Percentiles rank a stretch among this genome's conserved stretches.
Conservation (phyloP, 352 stramenopile genomes). For the Phytophthora fragariae region DNA sequence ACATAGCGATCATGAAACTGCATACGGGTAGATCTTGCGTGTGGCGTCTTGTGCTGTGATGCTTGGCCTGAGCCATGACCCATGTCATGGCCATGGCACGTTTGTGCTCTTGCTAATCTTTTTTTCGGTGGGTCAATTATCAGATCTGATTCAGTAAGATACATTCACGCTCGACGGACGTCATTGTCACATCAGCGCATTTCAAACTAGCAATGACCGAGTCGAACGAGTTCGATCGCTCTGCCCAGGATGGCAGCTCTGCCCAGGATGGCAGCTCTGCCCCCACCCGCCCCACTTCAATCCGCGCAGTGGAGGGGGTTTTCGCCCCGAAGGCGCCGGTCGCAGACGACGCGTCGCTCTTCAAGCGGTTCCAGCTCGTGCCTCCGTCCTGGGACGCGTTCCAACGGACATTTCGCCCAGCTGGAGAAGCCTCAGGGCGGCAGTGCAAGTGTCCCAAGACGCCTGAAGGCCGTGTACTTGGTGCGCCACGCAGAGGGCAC, state of each 20-base stretch:
- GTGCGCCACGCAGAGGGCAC: constrained; percentile 77
- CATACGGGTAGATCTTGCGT: neutral
- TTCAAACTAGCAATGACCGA: constrained; percentile 23
- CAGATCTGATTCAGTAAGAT: neutral
- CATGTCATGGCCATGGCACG: no score
- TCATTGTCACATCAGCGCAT: constrained; percentile 18
- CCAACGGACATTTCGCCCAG: constrained; percentile 27
- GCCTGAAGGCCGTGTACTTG: constrained; percentile 81
- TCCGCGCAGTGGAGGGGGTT: constrained; percentile 39
- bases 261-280: neutral
- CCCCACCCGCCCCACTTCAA: constrained; percentile 3
- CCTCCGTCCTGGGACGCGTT: constrained; percentile 39
- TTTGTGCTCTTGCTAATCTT: neutral
- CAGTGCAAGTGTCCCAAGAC: constrained; percentile 6
- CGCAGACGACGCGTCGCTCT: constrained; percentile 23
- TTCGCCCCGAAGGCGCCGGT: constrained; percentile 27
- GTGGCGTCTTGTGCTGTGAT: neutral
- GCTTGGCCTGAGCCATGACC: no score
- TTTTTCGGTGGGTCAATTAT: constrained; percentile 4
- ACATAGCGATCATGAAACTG: no score
- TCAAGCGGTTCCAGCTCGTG: constrained; percentile 46
- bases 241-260: neutral
- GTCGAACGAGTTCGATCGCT: constrained; percentile 6
- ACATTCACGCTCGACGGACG: constrained; percentile 15
- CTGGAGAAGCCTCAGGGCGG: constrained; percentile 17